Evolutionary conservation across 768 basidiomycete genomes (phyloP).

Genomic region (Collybia sordida): DNA sequence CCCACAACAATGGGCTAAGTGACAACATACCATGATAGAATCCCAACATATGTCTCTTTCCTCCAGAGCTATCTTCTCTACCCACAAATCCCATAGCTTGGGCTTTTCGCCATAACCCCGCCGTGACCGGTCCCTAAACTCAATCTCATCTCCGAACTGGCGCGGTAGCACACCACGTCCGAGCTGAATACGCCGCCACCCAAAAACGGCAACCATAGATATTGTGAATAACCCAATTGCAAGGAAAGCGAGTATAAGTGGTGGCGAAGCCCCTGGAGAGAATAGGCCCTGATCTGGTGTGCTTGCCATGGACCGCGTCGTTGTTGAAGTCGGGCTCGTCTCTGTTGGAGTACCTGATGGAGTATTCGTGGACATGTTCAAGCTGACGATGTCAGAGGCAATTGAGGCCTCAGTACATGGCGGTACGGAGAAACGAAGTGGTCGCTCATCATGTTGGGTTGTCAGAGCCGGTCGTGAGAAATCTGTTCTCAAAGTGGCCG

Average conservation of each 20-base stretch:
- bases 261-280: slow-evolving; percentile 41
- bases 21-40: slow-evolving; percentile 37
- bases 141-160: background rate
- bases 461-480: too few relatives aligned
- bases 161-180: slow-evolving; percentile 1
- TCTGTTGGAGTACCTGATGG: background rate
- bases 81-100: slow-evolving; percentile 45
- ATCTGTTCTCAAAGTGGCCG: too few relatives aligned
- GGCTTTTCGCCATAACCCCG: slow-evolving; percentile 31
- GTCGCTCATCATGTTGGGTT: too few relatives aligned
- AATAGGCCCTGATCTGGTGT: slow-evolving; percentile 12
- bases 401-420: background rate
- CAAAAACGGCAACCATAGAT: slow-evolving; percentile 48
- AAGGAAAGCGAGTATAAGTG: slow-evolving; percentile 59
- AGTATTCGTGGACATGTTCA: too few relatives aligned
- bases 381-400: background rate
- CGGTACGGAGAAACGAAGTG: too few relatives aligned
- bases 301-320: background rate
- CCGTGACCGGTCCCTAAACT: too few relatives aligned
- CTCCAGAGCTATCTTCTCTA: slow-evolving; percentile 11
- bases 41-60: slow-evolving; percentile 32
- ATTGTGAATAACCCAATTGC: slow-evolving; percentile 54
- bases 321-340: background rate
- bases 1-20: background rate
- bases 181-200: slow-evolving; percentile 38